phyloP scores from a whole-genome alignment of 2,329 filamentous ascomycete genomes.

The Fusarium gaditjirri region DNA sequence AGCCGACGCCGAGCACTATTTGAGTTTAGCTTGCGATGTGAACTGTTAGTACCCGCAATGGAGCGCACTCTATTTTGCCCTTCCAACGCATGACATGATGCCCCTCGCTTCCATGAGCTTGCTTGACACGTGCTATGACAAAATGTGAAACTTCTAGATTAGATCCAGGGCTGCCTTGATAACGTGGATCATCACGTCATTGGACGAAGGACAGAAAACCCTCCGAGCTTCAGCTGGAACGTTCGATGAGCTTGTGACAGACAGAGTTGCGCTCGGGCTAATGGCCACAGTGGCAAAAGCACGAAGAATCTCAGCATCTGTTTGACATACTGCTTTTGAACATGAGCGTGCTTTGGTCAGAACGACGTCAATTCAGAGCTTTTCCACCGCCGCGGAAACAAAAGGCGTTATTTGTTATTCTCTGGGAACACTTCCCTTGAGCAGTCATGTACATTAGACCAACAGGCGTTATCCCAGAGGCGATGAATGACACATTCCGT shows the following conservation, averaged over 20 bases:
- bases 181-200: neutral
- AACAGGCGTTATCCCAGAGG: no score
- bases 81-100: neutral
- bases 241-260: neutral
- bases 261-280: neutral
- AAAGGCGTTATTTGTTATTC: neutral
- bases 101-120: no score
- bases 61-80: neutral
- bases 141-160: neutral
- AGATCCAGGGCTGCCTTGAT: neutral
- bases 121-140: neutral
- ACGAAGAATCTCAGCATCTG: neutral
- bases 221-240: neutral
- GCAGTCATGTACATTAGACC: accelerated
- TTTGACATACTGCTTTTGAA: no score
- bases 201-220: neutral
- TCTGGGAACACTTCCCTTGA: accelerated
- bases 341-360: neutral
- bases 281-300: neutral
- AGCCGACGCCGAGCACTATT: neutral
- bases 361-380: neutral
- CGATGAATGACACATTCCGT: neutral
- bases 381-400: neutral
- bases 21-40: constrained; percentile 5
- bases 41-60: neutral